Evolutionary conservation across 495 filamentous ascomycete species (phyloP), one percentile per base, ranked within the genome.

Genomic region (Aspergillus campestris): DNA sequence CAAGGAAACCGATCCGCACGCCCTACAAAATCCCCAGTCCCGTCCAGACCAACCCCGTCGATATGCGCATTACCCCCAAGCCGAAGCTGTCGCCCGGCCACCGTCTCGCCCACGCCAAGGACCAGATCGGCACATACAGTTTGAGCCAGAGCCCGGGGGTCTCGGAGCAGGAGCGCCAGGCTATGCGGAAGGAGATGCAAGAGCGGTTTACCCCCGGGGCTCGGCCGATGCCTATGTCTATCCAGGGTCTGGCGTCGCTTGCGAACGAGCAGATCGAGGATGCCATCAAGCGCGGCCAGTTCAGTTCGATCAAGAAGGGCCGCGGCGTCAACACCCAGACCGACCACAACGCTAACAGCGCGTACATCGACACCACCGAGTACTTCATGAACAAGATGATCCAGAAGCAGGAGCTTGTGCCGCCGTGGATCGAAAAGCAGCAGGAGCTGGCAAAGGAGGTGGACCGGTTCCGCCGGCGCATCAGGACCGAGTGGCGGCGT

Each of bases 321-420:
- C 86, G 87, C 52, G 82, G 79, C 10, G 61, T 70, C 31, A 69
- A 73, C 49, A 72, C 87, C 1, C 78, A 90, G 62, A 69, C 82
- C 13, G 91, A 95, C 58, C 70, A 88, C 41, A 82, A 87, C 55
- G 86, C 86, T 2, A 83, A 82, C 49, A 92, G 82, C 56, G 89
- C 94, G 0, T 98, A 92, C 59, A 75, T 97, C 31, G 89, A 97
- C 60, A 97, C 92, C 1, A 97, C 94, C 0, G 91, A 95, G 64
- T 96, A 95, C 60, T 87, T 97, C 53, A 83, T 98, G 82, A 98
- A 98, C 61, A 94, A 94, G 67, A 96, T 97, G 59, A 96, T 98
- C 50, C 84, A 96, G 66, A 84, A 86, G 44, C 92, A 98, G 61
- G 92, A 74, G 39, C 74, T 77, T 44, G 70, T 70, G 28, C 72